Evolutionary conservation across 495 filamentous ascomycete species (phyloP), one percentile per base, ranked within the genome.

Genomic region (Aspergillus diversus): DNA sequence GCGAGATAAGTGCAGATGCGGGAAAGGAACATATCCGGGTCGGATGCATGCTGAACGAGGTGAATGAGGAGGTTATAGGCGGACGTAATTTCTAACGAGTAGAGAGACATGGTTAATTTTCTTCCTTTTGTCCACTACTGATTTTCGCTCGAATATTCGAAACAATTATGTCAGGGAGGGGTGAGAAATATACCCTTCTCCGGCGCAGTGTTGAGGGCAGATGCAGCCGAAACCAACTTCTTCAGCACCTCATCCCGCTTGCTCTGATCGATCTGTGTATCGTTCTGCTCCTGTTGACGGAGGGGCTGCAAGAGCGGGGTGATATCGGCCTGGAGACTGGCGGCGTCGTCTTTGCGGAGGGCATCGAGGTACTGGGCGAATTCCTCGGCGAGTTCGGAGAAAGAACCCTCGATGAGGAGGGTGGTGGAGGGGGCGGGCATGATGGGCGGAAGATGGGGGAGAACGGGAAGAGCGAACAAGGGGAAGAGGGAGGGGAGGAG

Each of bases 21-120:
- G 52, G 92, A 88, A 33, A 99, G 90, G 80, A 93, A 93, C 72
- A 88, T 91, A 73, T 92, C 86, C 61, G 89, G 83, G 65, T 93
- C 89, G 65, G 89, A 85, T 43, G 91, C 89, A 77, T 96, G 92
- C 66, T 90, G 84, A 69, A 96, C 83, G 32, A 99, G 88, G 81
- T 98, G 92, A 64, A 97, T 84, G 66, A 99, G 88, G 64, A 97
- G 90, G 80, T 98, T 97, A 81, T 97, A 97, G 39, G 95, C 90
- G 37, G 93, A 86, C 57, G 89, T 91, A 74, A 98, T 94, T 77
- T 98, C 94, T 89, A 34, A 2, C 21, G 21, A 27, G 21, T 27
- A 27, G 21, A 27, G 21, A 27, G 21, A 2, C 2, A 27, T 27
- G 21, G 21, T 27, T 27, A 27, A 27, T 27, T 35, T 60, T 64